Conservation (phyloP, 352 stramenopile genomes). For the Chloridella minuta region DNA sequence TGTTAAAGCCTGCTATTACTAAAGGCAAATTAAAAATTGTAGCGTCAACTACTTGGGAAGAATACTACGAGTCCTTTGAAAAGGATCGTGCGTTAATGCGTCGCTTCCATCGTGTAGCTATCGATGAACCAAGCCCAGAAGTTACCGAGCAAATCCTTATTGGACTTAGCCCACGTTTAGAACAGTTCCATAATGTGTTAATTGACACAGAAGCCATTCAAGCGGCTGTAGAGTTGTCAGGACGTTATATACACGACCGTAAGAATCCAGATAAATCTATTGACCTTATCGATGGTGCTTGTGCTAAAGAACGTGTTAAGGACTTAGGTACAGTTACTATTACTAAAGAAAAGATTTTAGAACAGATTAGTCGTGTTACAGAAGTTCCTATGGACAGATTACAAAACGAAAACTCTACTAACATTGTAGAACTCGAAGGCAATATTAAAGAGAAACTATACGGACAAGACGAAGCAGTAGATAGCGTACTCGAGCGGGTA, state of each 20-base stretch:
- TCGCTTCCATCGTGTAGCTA: conserved; percentile 70
- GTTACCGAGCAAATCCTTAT: too few relatives aligned
- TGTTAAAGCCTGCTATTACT: conserved; percentile 85
- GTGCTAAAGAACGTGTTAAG: too few relatives aligned
- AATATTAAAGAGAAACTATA: too few relatives aligned
- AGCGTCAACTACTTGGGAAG: conserved; percentile 75
- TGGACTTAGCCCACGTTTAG: conserved; percentile 29
- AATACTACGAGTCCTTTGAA: conserved; percentile 87
- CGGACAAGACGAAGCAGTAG: too few relatives aligned
- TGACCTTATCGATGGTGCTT: conserved; percentile 65
- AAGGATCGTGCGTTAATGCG: conserved; percentile 87
- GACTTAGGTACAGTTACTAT: too few relatives aligned
- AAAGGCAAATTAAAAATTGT: conserved; percentile 72
- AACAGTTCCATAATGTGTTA: conserved; percentile 69
- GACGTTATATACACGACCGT: conserved; percentile 54
- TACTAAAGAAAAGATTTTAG: too few relatives aligned
- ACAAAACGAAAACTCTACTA: too few relatives aligned
- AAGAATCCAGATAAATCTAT: conserved; percentile 68
- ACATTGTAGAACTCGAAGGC: too few relatives aligned
- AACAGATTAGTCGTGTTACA: too few relatives aligned
- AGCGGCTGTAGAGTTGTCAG: conserved; percentile 58
- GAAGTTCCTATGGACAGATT: too few relatives aligned
- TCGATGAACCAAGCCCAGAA: too few relatives aligned
- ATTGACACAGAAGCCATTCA: conserved; percentile 65
- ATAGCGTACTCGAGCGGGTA: too few relatives aligned